phyloP scores from a whole-genome alignment of 768 basidiomycete species.

The Mycena venus region DNA sequence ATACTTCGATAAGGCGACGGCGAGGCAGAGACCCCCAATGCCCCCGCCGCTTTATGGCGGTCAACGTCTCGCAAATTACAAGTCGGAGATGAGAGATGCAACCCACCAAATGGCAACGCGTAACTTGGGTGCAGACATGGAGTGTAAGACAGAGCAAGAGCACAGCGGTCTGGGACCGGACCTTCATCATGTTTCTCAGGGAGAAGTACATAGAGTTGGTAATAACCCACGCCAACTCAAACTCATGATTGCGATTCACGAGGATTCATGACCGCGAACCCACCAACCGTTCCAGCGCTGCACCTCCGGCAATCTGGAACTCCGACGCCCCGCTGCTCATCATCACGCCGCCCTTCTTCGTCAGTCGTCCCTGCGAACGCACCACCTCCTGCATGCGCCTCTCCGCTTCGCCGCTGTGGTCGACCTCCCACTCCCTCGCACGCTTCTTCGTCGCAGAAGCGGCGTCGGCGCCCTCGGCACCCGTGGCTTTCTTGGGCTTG shows the following conservation, averaged over 20 bases:
- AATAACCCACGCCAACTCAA: neutral
- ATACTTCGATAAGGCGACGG: conserved; percentile 55
- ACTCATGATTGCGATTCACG: neutral
- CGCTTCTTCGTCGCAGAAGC: conserved; percentile 40
- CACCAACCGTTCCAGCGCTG: conserved; percentile 75
- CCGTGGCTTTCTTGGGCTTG: conserved; percentile 34
- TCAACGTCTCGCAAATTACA: neutral
- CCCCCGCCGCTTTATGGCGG: conserved; percentile 18
- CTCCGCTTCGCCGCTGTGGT: conserved; percentile 72
- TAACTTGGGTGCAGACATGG: conserved; percentile 18
- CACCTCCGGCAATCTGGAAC: conserved; percentile 82
- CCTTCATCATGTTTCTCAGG: conserved; percentile 18
- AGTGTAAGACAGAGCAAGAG: neutral
- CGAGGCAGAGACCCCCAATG: conserved; percentile 36
- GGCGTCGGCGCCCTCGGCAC: conserved; percentile 36
- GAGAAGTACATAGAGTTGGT: neutral
- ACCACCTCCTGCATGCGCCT: conserved; percentile 90
- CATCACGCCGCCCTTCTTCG: conserved; percentile 85
- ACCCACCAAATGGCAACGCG: conserved; percentile 32
- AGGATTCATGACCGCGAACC: conserved; percentile 34
- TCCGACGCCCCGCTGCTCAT: conserved; percentile 76
- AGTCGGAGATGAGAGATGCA: neutral
- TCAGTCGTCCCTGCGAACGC: conserved; percentile 83
- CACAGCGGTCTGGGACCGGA: neutral
- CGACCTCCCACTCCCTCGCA: conserved; percentile 54